These are phyloP conservation scores for Amanita pseudoporphyria DNA, from an alignment of 768 basidiomycete genomes.

Conservation along the genomic window DNA sequence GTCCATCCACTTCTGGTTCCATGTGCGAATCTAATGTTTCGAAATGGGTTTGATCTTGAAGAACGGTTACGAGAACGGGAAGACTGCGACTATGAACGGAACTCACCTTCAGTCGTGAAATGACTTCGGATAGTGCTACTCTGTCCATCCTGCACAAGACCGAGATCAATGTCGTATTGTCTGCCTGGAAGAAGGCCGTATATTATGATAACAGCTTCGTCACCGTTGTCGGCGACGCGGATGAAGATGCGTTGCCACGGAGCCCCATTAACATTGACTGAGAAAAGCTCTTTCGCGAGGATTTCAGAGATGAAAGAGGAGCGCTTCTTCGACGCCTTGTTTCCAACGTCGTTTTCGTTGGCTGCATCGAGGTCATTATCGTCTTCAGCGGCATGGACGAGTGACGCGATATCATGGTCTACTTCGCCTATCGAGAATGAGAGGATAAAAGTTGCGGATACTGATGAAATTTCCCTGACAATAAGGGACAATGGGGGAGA, in stretches of 20 bases:
- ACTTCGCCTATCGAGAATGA: constrained; percentile 39
- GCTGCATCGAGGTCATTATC: constrained; percentile 22
- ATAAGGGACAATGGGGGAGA: constrained; percentile 57
- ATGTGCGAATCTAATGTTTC: constrained; percentile 22
- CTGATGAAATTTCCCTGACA: constrained; percentile 77
- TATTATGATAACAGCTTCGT: constrained; percentile 87
- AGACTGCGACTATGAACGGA: constrained; percentile 6
- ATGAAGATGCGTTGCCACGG: constrained; percentile 76
- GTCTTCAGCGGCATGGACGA: constrained; percentile 29
- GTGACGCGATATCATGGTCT: constrained; percentile 28
- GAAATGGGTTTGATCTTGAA: constrained; percentile 19
- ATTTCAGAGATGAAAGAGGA: constrained; percentile 50
- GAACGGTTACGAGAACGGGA: background rate
- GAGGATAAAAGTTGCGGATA: constrained; percentile 74
- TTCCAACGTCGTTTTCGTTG: constrained; percentile 1
- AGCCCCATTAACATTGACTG: constrained; percentile 70
- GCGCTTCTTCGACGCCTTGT: constrained; percentile 9
- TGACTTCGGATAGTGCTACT: constrained; percentile 41
- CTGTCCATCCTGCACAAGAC: constrained; percentile 55
- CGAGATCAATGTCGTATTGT: constrained; percentile 86
- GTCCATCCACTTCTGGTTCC: constrained; percentile 25
- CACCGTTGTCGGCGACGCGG: constrained; percentile 68
- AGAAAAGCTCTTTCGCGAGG: constrained; percentile 56
- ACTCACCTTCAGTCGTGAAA: constrained; percentile 58
- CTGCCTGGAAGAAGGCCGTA: constrained; percentile 83